These are phyloP conservation scores for Elaeis oleifera DNA, from an alignment of 202 grass and related monocot species.

Conservation along the genomic window DNA sequence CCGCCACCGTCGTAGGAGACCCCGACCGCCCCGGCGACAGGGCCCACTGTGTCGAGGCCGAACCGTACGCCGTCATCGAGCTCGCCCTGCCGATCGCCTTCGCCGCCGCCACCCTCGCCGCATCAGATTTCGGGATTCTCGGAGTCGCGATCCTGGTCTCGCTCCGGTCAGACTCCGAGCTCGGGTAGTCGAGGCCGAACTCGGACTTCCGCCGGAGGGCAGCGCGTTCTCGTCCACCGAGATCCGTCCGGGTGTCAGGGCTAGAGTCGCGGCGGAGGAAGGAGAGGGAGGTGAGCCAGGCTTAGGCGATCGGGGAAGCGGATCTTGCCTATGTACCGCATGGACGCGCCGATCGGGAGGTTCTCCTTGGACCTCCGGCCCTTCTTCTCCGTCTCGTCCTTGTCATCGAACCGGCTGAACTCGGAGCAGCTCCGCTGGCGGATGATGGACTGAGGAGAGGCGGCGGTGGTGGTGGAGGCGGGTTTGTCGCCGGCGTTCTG, in stretches of 20 bases:
- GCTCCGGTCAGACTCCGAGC: constrained; percentile 44
- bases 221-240: constrained; percentile 15
- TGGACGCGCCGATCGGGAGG: constrained; percentile 40
- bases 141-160: constrained; percentile 24
- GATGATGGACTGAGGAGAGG: neutral
- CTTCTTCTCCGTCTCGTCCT: constrained; percentile 26
- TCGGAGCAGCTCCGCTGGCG: constrained; percentile 49
- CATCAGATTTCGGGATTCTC: constrained; percentile 1
- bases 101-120: too few species aligned
- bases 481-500: too few species aligned
- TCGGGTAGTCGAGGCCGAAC: constrained; percentile 13
- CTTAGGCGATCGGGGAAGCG: constrained; percentile 2
- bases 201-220: constrained; percentile 21
- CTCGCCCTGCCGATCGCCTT: constrained; percentile 12
- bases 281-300: constrained; percentile 16
- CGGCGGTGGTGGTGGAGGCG: neutral
- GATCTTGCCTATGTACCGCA: constrained; percentile 31
- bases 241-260: constrained; percentile 38
- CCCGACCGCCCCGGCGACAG: constrained; percentile 28
- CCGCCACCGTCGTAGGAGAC: constrained; percentile 1
- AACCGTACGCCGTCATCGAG: constrained; percentile 26
- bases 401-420: constrained; percentile 26
- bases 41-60: constrained; percentile 32
- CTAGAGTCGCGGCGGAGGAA: constrained; percentile 9
- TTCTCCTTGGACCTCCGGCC: neutral